These are phyloP conservation scores for Sporisorium scitamineum DNA, from an alignment of 1,284 basidiomycete species.

Conservation along the genomic window DNA sequence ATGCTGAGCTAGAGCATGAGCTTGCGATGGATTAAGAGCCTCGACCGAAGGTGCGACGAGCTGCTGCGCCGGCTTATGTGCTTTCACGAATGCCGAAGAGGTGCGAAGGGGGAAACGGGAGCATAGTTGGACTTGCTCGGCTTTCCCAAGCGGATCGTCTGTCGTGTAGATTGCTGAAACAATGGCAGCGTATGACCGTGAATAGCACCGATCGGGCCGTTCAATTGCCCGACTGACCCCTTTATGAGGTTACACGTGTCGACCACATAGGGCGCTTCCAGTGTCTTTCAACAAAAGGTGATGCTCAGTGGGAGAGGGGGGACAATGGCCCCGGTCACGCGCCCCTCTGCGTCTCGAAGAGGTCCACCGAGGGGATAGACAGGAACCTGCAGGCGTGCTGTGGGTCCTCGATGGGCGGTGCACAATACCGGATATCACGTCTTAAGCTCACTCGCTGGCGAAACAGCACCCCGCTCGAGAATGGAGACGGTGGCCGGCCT, in stretches of 20 bases:
- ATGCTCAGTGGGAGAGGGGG: neutral
- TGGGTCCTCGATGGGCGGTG: no score
- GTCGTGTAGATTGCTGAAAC: neutral
- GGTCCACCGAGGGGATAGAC: neutral
- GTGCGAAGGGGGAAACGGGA: no score
- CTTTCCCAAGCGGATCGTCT: neutral
- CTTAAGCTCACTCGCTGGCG: neutral
- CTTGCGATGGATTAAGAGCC: neutral
- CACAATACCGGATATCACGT: no score
- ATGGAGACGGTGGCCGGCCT: neutral
- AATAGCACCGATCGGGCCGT: neutral
- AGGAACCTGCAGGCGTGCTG: slow-evolving; percentile 4
- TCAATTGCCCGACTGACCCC: neutral
- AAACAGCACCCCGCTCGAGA: neutral
- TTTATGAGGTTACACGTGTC: neutral
- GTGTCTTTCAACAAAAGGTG: neutral
- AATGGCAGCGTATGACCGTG: neutral
- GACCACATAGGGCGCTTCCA: neutral
- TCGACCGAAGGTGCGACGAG: slow-evolving; percentile 3
- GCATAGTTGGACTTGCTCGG: no score
- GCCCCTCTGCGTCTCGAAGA: neutral
- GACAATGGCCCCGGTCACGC: neutral
- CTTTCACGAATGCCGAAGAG: no score
- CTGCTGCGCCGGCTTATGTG: neutral
- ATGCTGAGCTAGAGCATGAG: neutral